A percentile compares a stretch with the other conserved stretches of the same genome.
Evolutionary conservation across 805 yeast genomes (phyloP).

Genomic region (Candida orba): DNA sequence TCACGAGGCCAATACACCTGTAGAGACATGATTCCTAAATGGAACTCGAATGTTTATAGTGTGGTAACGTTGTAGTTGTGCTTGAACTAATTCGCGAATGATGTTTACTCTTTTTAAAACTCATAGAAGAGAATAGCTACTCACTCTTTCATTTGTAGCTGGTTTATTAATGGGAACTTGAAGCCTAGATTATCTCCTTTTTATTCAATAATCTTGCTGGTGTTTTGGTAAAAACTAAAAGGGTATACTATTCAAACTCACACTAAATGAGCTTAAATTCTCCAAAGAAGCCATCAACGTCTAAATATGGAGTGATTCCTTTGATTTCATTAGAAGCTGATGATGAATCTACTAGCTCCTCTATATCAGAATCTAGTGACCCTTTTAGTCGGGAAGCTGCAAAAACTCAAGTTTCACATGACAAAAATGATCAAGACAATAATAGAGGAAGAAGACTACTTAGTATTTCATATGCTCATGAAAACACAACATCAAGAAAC

Average conservation of each 20-base stretch:
- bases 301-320: constrained; percentile 7
- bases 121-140: too few relatives aligned
- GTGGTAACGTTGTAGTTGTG: background rate
- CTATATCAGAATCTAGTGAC: background rate
- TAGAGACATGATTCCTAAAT: too few relatives aligned
- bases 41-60: background rate
- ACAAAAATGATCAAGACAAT: background rate
- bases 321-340: constrained; percentile 4
- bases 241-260: too few relatives aligned
- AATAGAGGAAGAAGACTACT: constrained; percentile 1
- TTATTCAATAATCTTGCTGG: too few relatives aligned
- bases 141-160: background rate
- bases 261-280: too few relatives aligned
- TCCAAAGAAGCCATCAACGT: background rate
- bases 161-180: too few relatives aligned
- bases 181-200: too few relatives aligned
- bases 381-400: too few relatives aligned
- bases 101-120: background rate
- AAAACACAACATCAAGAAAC: background rate
- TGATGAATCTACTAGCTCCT: background rate
- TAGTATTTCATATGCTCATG: background rate
- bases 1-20: constrained; percentile 29
- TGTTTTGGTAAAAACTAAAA: too few relatives aligned
- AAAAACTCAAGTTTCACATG: background rate
- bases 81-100: background rate